phyloP scores from a whole-genome alignment of 306 rosid genomes.

The Albizia julibrissin region DNA sequence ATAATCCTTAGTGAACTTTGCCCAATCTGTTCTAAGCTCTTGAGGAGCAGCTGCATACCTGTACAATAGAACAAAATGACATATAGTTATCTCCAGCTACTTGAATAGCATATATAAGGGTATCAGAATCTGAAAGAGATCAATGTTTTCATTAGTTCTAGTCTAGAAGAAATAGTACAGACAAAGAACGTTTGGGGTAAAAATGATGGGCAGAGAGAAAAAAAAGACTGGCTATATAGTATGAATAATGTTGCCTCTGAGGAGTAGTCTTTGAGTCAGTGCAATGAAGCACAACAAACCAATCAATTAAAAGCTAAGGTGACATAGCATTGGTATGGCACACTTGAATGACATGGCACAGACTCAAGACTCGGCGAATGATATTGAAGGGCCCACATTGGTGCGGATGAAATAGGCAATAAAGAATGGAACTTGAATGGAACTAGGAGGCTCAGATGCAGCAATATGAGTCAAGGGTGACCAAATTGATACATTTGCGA shows the following conservation, averaged over 20 bases:
- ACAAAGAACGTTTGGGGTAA: background rate
- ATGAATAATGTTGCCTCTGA: background rate
- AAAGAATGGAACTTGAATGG: background rate
- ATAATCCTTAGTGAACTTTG: constrained; percentile 85
- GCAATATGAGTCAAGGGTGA: background rate
- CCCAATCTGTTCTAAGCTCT: constrained; percentile 88
- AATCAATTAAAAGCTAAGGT: background rate
- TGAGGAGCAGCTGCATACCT: constrained; percentile 98
- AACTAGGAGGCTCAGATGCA: background rate
- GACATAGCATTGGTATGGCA: background rate
- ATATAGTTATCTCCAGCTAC: constrained; percentile 5
- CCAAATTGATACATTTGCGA: background rate
- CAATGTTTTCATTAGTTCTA: constrained; percentile 13
- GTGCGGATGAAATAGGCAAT: background rate
- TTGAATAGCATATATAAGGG: background rate
- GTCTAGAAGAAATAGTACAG: background rate
- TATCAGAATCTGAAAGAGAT: background rate
- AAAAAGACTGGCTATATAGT: background rate
- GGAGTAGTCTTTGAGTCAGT: background rate
- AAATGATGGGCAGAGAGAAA: background rate
- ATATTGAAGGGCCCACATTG: background rate
- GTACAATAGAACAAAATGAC: constrained; percentile 21
- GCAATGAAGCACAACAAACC: background rate
- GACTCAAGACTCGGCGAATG: background rate
- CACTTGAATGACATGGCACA: background rate